phyloP scores from a whole-genome alignment of 441 rosid species.

The Croton setiger region DNA sequence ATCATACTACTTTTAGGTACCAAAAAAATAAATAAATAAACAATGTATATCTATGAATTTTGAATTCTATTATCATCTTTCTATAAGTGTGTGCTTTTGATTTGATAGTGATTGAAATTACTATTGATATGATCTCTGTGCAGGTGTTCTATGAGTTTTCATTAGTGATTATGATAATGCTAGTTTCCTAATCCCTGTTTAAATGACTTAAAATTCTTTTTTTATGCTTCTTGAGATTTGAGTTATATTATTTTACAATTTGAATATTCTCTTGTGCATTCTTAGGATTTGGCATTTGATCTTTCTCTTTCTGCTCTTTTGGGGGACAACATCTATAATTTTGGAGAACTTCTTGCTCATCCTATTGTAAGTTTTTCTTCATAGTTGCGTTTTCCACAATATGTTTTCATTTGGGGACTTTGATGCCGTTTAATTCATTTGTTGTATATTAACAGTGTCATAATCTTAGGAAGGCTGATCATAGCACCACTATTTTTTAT shows the following conservation, averaged over 20 bases:
- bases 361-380: conserved; percentile 69
- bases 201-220: not conserved
- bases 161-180: not conserved
- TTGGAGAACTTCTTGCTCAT: conserved; percentile 97
- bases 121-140: not conserved
- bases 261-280: conserved; percentile 8
- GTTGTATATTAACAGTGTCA: not conserved
- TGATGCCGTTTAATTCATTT: not conserved
- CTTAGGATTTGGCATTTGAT: conserved; percentile 96
- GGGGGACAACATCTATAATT: conserved; percentile 96
- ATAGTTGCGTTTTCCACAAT: not conserved
- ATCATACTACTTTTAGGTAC: not conserved
- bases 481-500: not conserved
- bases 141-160: not conserved
- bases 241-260: not conserved
- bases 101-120: not conserved
- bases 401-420: not conserved
- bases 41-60: not conserved
- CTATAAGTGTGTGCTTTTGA: not conserved
- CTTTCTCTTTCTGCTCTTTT: conserved; percentile 90
- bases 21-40: too few species aligned
- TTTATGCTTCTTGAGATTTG: conserved; percentile 2
- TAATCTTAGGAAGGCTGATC: not conserved
- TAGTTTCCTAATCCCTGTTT: not conserved
- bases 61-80: conserved; percentile 1